phyloP scores from a whole-genome alignment of 1,284 basidiomycete genomes.

The Gymnopus androsaceus region DNA sequence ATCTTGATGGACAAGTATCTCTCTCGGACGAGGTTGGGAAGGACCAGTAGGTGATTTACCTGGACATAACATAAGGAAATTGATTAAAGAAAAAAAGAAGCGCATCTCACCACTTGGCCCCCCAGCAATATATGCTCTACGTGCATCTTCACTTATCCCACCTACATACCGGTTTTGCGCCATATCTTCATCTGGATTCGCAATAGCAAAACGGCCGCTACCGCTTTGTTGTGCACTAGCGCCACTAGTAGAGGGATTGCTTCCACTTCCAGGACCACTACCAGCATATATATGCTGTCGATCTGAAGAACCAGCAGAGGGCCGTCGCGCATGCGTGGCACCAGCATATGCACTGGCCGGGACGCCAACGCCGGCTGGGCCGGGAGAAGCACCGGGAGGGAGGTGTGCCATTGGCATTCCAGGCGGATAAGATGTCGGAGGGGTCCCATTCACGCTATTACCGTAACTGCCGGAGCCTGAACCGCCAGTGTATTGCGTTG shows the following conservation, averaged over 20 bases:
- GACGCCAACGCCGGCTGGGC: background rate
- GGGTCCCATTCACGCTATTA: too few relatives aligned
- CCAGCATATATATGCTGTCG: background rate
- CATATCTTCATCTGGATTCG: slow-evolving; percentile 6
- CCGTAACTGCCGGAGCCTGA: too few relatives aligned
- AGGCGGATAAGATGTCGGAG: background rate
- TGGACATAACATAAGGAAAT: background rate
- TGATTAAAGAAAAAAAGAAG: background rate
- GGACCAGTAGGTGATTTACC: slow-evolving; percentile 18
- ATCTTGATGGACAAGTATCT: slow-evolving; percentile 25
- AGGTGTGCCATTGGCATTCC: background rate
- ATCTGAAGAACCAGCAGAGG: background rate
- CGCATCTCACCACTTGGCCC: slow-evolving; percentile 3
- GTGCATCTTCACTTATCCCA: background rate
- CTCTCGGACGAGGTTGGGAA: slow-evolving; percentile 10
- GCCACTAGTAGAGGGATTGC: background rate
- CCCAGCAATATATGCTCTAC: slow-evolving; percentile 6
- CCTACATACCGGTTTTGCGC: slow-evolving; percentile 1
- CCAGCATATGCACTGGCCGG: background rate
- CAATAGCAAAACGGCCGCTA: background rate
- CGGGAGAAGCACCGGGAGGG: slow-evolving; percentile 3
- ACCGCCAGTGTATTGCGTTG: slow-evolving; percentile 6
- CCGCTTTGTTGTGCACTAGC: background rate
- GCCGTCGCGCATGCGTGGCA: background rate
- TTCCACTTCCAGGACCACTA: background rate